A percentile compares a stretch with the other conserved stretches of the same genome.
Conservation (phyloP, 1,139 yeast genomes). For the Yueomyces sp. region DNA sequence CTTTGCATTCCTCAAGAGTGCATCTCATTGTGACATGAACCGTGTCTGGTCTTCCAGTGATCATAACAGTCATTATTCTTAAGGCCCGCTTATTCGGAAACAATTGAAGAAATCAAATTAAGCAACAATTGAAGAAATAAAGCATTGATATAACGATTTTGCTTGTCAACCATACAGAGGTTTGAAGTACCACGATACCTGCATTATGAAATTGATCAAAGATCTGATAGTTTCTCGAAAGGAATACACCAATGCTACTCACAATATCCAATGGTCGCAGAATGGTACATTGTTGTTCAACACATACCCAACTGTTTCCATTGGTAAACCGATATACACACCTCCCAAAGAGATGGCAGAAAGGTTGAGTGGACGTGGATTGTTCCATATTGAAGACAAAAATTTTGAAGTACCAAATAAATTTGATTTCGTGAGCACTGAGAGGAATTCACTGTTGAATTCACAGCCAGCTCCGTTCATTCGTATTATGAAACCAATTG, state of each 20-base stretch:
- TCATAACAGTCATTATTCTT: too few relatives aligned
- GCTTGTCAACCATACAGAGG: too few relatives aligned
- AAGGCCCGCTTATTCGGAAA: too few relatives aligned
- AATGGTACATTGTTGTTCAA: constrained; percentile 20
- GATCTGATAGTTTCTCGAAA: constrained; percentile 18
- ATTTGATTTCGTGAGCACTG: constrained; percentile 16
- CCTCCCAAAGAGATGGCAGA: background rate
- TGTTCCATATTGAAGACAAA: constrained; percentile 16
- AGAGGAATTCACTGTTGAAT: constrained; percentile 14
- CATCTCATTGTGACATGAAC: too few relatives aligned
- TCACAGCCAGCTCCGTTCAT: constrained; percentile 19
- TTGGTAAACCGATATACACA: constrained; percentile 16
- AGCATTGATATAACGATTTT: too few relatives aligned
- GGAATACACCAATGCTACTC: constrained; percentile 18
- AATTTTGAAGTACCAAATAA: constrained; percentile 14
- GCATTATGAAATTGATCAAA: constrained; percentile 15
- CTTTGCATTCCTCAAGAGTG: too few relatives aligned
- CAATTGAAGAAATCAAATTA: too few relatives aligned
- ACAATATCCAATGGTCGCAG: constrained; percentile 17
- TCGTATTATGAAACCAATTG: constrained; percentile 9
- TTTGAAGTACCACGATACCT: too few relatives aligned
- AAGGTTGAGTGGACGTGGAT: constrained; percentile 9
- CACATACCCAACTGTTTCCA: constrained; percentile 17
- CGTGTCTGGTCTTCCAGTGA: too few relatives aligned
- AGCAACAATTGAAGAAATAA: too few relatives aligned